Percentiles rank a stretch among this genome's conserved stretches.
phyloP scores from a whole-genome alignment of 306 rosid species.

The Bauhinia variegata region DNA sequence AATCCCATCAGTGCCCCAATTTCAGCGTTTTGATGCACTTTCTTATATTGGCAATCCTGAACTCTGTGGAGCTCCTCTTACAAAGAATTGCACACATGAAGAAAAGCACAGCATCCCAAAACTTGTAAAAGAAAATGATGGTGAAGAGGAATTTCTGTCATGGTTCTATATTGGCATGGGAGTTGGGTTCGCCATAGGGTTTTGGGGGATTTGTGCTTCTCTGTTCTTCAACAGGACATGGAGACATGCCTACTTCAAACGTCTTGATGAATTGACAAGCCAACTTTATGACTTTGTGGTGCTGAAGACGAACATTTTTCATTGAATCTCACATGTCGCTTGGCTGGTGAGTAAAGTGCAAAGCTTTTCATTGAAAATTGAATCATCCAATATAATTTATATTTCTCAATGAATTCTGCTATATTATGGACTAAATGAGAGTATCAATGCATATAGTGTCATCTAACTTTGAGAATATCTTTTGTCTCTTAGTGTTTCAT shows the following conservation, averaged over 20 bases:
- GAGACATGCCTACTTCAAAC: slow-evolving; percentile 29
- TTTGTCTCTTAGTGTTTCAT: too few species aligned
- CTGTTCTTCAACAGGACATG: slow-evolving; percentile 12
- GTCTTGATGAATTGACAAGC: neutral
- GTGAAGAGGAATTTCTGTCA: neutral
- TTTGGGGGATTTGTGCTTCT: slow-evolving; percentile 21
- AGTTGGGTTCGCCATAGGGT: slow-evolving; percentile 26
- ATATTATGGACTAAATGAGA: too few species aligned
- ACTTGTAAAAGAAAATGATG: neutral
- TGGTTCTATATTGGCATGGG: slow-evolving; percentile 33
- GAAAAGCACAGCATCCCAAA: neutral
- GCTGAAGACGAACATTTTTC: neutral
- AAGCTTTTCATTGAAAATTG: too few species aligned
- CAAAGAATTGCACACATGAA: neutral
- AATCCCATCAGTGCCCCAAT: slow-evolving; percentile 37
- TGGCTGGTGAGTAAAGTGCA: neutral
- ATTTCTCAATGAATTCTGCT: too few species aligned
- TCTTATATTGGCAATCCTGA: slow-evolving; percentile 4
- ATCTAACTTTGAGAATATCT: too few species aligned
- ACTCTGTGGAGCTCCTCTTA: slow-evolving; percentile 38
- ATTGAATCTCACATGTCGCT: too few species aligned
- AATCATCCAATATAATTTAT: too few species aligned
- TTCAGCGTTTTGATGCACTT: slow-evolving; percentile 24
- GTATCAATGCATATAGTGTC: too few species aligned
- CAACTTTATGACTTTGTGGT: neutral